Evolutionary conservation across 2,329 filamentous ascomycete species (phyloP), one percentile per base, ranked within the genome.

Genomic region (Pseudogymnoascus sp.): DNA sequence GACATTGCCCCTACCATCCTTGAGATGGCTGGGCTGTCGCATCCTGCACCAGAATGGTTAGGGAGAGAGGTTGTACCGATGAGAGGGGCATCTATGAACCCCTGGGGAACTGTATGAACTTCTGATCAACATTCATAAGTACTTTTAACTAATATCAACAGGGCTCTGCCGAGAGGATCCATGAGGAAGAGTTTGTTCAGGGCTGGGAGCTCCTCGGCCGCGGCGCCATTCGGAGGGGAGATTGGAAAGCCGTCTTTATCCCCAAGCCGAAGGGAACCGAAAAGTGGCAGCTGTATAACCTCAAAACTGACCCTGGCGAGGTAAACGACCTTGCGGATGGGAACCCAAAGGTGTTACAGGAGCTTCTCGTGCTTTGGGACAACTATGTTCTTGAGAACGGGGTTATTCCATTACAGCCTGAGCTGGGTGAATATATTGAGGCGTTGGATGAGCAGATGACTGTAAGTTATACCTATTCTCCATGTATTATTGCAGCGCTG

Each of bases 361-460:
- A 76, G 61, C 70, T 83, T 66, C 67, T 82, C 5, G 75, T 76
- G 65, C 71, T 79, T 18, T 84, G 82, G 80, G 78, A 83, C 62
- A 74, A 78, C 61, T 83, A 83, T 69, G 78, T 80, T 9, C 69
- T 82, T 8, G 82, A 85, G 67, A 82, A 78, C 0, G 82, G 82
- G 2, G 80, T 84, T 1, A 74, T 83, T n/a, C 81, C 81, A 23
- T 70, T 84, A 38, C 79, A 78, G 57, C 82, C 80, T 1, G 82
- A 81, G 62, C 68, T 84, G 41, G 82, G 82, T 0, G 72, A 77
- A 2, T 85, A 79, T 72, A 72, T 85, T 58, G 79, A 79, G 60
- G 82, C 81, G 0, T 82, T 79, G 65, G 82, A 85, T 69, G 81
- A 79, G 61, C 82, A 85, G 74, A 85, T 85, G 82, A 79, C 79